Evolutionary conservation across 257 asterid genomes (phyloP), one percentile per base, ranked within the genome.

Genomic region (Solanum infundibuliforme): DNA sequence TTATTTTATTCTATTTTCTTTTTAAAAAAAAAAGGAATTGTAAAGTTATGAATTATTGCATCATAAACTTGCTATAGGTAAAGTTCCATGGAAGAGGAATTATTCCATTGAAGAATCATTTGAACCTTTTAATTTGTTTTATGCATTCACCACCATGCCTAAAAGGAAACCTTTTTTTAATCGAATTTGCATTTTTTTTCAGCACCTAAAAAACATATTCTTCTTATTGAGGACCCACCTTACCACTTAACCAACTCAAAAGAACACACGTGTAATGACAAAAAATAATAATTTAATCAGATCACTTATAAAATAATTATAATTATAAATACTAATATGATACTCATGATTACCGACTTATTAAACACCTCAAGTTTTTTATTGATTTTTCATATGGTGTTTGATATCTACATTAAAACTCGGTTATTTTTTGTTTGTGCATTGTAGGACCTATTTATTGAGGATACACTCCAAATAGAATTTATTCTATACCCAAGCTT

Each of bases 121-220:
- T 34, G 38, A 36, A 81, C 35, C 84, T 90, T 91, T 90, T 21
- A 36, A 74, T 74, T 52, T 66, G 8, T 79, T 86, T 58, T 81
- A 83, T 90, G 91, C 89, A 79, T 76, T 86, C 90, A 38, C 92
- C 92, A 91, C 92, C 90, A 86, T 87, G 87, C 74, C 71, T 86
- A 88, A 89, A 86, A 85, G 86, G 65, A 34, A 18, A 32, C 7
- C 4, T 9, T 87, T 58, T 88, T 88, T 32, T 41, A 11, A 66
- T 85, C 89, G 90, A 86, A 90, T 87, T 89, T 83, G 90, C 87
- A 90, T 92, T 94, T 86, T 90, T 89, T 89, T 52, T 29, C 83
- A 66, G 41, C 68, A 81, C 85, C 23, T 29, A 46, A 43, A 81
- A 81, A 46, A 46, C 29, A 81, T 81, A 29, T 81, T 81, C 85